Evolutionary conservation across 371 early-diverging fungal species (phyloP).

Genomic region (Zychaea mexicana): DNA sequence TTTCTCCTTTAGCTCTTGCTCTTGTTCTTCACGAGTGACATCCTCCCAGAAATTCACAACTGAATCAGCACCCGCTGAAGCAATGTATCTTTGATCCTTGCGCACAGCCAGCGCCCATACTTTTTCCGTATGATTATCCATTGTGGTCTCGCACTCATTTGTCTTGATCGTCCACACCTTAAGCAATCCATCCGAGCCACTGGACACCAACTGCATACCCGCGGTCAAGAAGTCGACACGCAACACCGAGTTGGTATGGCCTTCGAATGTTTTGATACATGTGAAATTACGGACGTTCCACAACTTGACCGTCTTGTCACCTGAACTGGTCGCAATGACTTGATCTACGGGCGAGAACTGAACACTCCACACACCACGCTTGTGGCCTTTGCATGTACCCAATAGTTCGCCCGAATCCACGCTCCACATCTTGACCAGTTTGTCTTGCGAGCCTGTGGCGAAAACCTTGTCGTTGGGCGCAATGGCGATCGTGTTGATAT

Average conservation of each 20-base stretch:
- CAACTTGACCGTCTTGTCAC: conserved; percentile 92
- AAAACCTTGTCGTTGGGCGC: conserved; percentile 92
- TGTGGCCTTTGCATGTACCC: conserved; percentile 91
- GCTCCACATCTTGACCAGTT: conserved; percentile 94
- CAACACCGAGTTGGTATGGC: conserved; percentile 94
- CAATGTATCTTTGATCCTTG: conserved; percentile 74
- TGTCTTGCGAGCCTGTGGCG: conserved; percentile 98
- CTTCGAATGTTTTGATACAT: conserved; percentile 95
- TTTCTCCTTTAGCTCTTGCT: conserved; percentile 64
- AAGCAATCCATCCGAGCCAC: conserved; percentile 91
- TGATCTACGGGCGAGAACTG: conserved; percentile 91
- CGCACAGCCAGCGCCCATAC: conserved; percentile 88
- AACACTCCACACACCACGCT: conserved; percentile 94
- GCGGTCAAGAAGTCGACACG: conserved; percentile 80
- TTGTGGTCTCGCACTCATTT: conserved; percentile 84
- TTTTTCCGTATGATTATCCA: conserved; percentile 94
- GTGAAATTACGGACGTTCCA: conserved; percentile 90
- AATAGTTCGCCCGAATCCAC: conserved; percentile 80
- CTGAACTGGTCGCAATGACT: conserved; percentile 87
- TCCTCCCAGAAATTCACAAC: conserved; percentile 92
- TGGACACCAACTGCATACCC: conserved; percentile 87
- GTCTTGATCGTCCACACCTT: conserved; percentile 95
- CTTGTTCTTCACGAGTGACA: conserved; percentile 80
- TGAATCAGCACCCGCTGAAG: conserved; percentile 91
- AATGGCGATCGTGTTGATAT: conserved; percentile 93